Conservation (phyloP, 2,329 filamentous ascomycete species). For the Colletotrichum filicis region DNA sequence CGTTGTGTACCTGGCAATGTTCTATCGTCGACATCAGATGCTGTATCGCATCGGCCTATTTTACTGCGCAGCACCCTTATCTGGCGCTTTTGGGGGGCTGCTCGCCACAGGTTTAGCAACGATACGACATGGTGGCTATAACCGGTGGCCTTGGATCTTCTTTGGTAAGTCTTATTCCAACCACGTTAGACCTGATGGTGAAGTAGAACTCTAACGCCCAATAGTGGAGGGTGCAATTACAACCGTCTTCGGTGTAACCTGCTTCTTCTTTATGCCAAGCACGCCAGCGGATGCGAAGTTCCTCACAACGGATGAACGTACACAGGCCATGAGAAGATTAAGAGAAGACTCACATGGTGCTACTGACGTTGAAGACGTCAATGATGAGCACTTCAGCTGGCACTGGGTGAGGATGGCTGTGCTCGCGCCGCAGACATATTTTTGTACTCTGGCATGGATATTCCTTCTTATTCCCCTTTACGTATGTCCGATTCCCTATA, state of each 20-base stretch:
- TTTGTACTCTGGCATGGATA: slow-evolving; percentile 30
- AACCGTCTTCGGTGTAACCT: neutral
- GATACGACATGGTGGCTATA: neutral
- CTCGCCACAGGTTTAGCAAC: neutral
- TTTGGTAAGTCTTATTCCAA: neutral
- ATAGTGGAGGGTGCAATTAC: neutral
- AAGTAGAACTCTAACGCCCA: neutral
- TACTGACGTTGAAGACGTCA: slow-evolving; percentile 40
- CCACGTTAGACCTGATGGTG: too few species aligned
- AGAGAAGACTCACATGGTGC: neutral
- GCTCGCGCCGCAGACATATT: slow-evolving; percentile 42
- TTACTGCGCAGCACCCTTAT: neutral
- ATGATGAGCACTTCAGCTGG: slow-evolving; percentile 52
- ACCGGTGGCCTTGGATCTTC: neutral
- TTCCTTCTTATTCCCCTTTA: neutral
- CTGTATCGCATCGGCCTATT: neutral
- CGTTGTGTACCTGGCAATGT: neutral
- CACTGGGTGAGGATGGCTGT: slow-evolving; percentile 49
- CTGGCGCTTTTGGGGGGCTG: neutral
- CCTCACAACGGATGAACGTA: neutral
- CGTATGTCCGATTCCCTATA: neutral
- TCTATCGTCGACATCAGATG: neutral
- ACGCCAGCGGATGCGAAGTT: neutral
- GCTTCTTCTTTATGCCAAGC: neutral
- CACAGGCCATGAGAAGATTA: neutral